Evolutionary conservation across 75 land plant genomes (phyloP).

Genomic region (Picea sitchensis): DNA sequence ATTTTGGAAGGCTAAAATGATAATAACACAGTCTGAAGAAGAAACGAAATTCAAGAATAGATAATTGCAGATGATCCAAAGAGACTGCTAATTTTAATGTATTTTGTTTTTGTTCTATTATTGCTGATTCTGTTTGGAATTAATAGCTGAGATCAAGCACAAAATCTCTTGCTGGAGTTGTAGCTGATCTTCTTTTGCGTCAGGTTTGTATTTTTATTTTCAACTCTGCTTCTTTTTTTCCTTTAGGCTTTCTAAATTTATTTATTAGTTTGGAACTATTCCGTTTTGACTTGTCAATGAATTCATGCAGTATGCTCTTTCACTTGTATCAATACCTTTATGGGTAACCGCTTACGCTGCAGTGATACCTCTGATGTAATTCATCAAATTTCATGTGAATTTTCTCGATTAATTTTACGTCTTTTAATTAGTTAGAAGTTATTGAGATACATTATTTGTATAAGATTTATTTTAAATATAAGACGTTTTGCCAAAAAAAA

Average conservation of each 20-base stretch:
- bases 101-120: not conserved
- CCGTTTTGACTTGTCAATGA: not conserved
- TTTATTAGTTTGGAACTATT: not conserved
- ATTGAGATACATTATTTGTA: not conserved
- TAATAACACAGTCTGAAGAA: not conserved
- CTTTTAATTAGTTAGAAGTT: not conserved
- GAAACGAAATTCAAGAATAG: not conserved
- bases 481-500: no score
- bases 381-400: not conserved
- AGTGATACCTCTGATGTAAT: not conserved
- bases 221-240: not conserved
- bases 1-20: not conserved
- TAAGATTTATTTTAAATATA: no score
- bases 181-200: constrained; percentile 24
- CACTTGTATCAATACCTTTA: constrained; percentile 20
- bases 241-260: not conserved
- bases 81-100: not conserved
- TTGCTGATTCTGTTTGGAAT: not conserved
- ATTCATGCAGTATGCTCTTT: constrained; percentile 26
- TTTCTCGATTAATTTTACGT: not conserved
- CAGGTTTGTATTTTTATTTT: constrained; percentile 18
- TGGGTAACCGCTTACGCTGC: constrained; percentile 20
- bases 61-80: not conserved
- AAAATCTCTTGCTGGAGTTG: constrained; percentile 14
- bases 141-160: constrained; percentile 23